Conservation (phyloP, 208 protist species). For the Zelonia costaricensis region DNA sequence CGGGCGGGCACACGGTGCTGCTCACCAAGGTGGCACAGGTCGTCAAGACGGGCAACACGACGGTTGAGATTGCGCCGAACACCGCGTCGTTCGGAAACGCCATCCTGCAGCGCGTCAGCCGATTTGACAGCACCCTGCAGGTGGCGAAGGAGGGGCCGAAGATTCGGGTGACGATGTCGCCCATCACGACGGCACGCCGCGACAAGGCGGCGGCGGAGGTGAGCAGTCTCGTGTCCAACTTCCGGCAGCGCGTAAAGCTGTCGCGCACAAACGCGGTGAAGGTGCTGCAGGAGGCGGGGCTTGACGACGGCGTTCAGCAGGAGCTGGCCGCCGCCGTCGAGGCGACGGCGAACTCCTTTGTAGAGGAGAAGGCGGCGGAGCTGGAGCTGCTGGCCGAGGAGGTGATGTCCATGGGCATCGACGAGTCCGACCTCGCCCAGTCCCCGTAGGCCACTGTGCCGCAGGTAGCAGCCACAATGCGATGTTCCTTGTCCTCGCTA, state of each 20-base stretch:
- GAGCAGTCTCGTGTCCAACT: slow-evolving; percentile 33
- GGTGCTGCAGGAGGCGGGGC: slow-evolving; percentile 61
- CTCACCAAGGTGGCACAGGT: slow-evolving; percentile 80
- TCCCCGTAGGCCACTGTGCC: too few relatives aligned
- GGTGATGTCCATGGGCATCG: slow-evolving; percentile 86
- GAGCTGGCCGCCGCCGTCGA: slow-evolving; percentile 67
- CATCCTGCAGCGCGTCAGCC: slow-evolving; percentile 68
- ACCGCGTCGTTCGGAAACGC: slow-evolving; percentile 46
- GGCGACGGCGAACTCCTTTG: slow-evolving; percentile 53
- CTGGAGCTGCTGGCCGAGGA: slow-evolving; percentile 69
- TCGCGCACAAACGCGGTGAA: slow-evolving; percentile 57
- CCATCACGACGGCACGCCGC: slow-evolving; percentile 73
- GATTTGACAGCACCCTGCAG: slow-evolving; percentile 75
- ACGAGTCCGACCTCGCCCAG: slow-evolving; percentile 69
- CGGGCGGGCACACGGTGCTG: slow-evolving; percentile 58
- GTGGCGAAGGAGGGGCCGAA: slow-evolving; percentile 71
- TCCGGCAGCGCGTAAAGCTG: slow-evolving; percentile 62
- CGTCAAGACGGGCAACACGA: slow-evolving; percentile 58
- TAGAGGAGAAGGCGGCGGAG: slow-evolving; percentile 76
- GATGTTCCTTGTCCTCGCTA: too few relatives aligned
- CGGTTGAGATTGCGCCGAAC: slow-evolving; percentile 71
- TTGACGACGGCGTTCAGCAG: slow-evolving; percentile 60
- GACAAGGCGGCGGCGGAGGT: slow-evolving; percentile 70
- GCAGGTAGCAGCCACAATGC: too few relatives aligned
- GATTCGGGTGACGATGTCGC: slow-evolving; percentile 64